Evolutionary conservation across 352 stramenopile genomes (phyloP), one percentile per base, ranked within the genome.

Genomic region (Phytopythium kandeliae): DNA sequence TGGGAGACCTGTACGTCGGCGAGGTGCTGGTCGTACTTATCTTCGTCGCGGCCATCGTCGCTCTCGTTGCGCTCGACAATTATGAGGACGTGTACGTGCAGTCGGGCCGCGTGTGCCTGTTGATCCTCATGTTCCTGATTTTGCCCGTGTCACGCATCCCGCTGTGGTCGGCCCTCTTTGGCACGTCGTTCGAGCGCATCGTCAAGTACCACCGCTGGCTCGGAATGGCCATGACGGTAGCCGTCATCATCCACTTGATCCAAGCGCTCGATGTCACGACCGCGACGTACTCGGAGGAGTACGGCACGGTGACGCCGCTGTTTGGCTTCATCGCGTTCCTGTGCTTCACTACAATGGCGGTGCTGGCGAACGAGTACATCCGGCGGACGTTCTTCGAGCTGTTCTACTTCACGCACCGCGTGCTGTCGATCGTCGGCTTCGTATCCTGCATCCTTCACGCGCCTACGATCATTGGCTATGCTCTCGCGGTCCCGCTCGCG

Each of bases 121-220:
- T 89, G n/a, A 69, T 80, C 16, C 58, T 93, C 44, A 87, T 91
- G 78, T 90, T 93, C 51, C 51, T 93, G 49, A 72, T 93, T 28
- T 62, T 93, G 2, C 82, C 82, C 0, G 68, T 93, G 1, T 60
- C 82, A 6, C 62, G 71, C 10, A 57, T 89, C 25, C 67, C 67
- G 8, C 57, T 91, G 19, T 91, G 79, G 79, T 78, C 72, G 12
- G 51, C 83, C 24, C 66, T 84, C 40, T 92, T 92, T 24, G 75
- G 75, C 50, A 84, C 62, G 46, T 89, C 77, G 28, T 88, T 89
- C 35, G 82, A 92, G 45, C 82, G 82, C 19, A 86, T 90, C 24
- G 58, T 90, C 63, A 91, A 90, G 68, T 93, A 91, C 44, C 82
- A 93, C 57, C 82, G 82, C 44, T 90, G 78, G 75, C 65, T 93